Percentiles rank a stretch among this genome's conserved stretches.
These are phyloP conservation scores for Dendrocalamus latiflorus DNA, from an alignment of 202 grass and related monocot species.

Conservation along the genomic window DNA sequence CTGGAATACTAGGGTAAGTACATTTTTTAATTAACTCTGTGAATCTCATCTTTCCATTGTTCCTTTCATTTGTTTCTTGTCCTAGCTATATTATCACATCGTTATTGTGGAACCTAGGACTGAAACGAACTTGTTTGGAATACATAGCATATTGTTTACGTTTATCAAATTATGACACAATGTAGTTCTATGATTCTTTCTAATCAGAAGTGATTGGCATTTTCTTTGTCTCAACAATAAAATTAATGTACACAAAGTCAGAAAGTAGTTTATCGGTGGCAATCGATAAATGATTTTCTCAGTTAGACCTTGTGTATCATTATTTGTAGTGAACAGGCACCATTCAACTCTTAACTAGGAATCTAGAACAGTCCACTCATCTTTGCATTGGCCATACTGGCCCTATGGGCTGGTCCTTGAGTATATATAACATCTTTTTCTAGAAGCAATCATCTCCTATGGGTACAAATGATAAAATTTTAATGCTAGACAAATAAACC, in stretches of 20 bases:
- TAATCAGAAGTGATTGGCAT: background rate
- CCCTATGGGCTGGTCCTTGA: background rate
- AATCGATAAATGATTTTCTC: background rate
- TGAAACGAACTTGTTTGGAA: background rate
- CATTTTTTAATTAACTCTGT: background rate
- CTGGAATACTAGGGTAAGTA: constrained; percentile 83
- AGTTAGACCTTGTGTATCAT: background rate
- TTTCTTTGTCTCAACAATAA: background rate
- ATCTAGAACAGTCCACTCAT: background rate
- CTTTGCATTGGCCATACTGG: background rate
- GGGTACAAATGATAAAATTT: background rate
- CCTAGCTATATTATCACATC: background rate
- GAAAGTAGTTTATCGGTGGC: background rate
- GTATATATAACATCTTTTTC: background rate
- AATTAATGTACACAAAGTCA: background rate
- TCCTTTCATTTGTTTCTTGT: constrained; percentile 4
- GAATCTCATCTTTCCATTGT: background rate
- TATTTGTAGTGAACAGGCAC: constrained; percentile 8
- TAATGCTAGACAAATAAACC: background rate
- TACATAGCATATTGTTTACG: background rate
- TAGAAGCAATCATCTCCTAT: background rate
- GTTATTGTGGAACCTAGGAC: background rate
- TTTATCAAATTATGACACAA: constrained; percentile 6
- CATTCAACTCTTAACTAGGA: constrained; percentile 11
- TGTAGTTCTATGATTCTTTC: background rate